Conservation (phyloP, 2,329 filamentous ascomycete species). For the Catunica adiposa region DNA sequence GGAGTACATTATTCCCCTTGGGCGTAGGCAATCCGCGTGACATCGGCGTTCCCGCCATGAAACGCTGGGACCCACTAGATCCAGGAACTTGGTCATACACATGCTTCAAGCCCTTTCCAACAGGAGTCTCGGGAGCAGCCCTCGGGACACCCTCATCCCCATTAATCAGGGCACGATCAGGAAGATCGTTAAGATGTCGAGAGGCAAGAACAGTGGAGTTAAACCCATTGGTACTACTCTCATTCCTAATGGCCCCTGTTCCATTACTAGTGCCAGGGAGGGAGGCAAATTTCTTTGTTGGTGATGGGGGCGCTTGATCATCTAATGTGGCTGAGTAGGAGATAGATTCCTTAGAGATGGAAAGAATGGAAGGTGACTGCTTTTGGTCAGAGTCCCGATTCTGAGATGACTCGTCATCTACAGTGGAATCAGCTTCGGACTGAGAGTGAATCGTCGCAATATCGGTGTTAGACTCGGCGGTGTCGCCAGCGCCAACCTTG, state of each 20-base stretch:
- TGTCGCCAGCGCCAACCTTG: slow-evolving; percentile 23
- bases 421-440: background rate
- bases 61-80: slow-evolving; percentile 7
- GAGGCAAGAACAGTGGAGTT: slow-evolving; percentile 7
- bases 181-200: slow-evolving; percentile 5
- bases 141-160: background rate
- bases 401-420: background rate
- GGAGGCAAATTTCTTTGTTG: slow-evolving; percentile 16
- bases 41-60: slow-evolving; percentile 10
- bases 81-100: background rate
- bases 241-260: background rate
- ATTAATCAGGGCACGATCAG: background rate
- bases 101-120: slow-evolving; percentile 1
- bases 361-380: background rate
- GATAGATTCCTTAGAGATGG: background rate
- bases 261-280: slow-evolving; percentile 8
- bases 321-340: background rate
- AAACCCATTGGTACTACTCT: slow-evolving; percentile 3
- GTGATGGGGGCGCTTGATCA: slow-evolving; percentile 3
- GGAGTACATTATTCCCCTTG: slow-evolving; percentile 11
- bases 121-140: slow-evolving; percentile 7
- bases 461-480: background rate
- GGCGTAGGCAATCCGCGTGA: slow-evolving; percentile 13
- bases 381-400: background rate
- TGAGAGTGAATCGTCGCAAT: background rate